Base-by-base conservation (phyloP, 177 flowering plant genomes). In the Vitis hybrid region DNA sequence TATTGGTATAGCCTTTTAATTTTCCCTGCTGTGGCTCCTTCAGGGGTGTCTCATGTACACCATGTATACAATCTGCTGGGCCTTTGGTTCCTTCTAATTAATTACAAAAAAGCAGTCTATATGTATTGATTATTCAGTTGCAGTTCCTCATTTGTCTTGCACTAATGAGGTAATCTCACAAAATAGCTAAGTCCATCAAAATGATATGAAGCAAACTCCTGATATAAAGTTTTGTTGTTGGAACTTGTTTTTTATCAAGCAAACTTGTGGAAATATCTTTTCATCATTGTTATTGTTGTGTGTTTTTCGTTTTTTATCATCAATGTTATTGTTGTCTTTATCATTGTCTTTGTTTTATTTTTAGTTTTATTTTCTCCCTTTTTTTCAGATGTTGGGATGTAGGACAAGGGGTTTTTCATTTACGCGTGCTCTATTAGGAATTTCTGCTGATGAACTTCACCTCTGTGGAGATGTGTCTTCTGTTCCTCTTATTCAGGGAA, bases 401-500 rank as follows among this genome's bases (percentile, higher is more conserved):
- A 78, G 50, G 73, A 76, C 84, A 19, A 85, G 98, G 70, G 98
- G 99, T 3, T 92, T 79, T 78, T 86, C 97, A 51, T 94, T 92
- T 75, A 92, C 99, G 10, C 93, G 99, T 70, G 97, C 97, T 68
- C 74, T 94, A 66, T 76, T 94, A 63, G 97, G 99, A 29, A 76
- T 94, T 65, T 72, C 87, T 61, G 92, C 97, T 4, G 90, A 94
- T 73, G 99, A 94, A 69, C 88, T 94, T 68, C 99, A 94, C 80
- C 87, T 94, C 64, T 94, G 98, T 83, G 98, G 97, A 65, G 97
- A 94, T 80, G 71, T 97, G 55, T 94, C 97, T 73, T 89, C 84
- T 66, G 94, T 91, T 80, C 97, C 99, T 67, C 88, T 94, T 64
- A 78, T 94, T 65, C 82, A 94, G 72, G 87, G 91, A 76, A 84